Conservation (phyloP, 257 asterid species). For the Nemophila menziesii region DNA sequence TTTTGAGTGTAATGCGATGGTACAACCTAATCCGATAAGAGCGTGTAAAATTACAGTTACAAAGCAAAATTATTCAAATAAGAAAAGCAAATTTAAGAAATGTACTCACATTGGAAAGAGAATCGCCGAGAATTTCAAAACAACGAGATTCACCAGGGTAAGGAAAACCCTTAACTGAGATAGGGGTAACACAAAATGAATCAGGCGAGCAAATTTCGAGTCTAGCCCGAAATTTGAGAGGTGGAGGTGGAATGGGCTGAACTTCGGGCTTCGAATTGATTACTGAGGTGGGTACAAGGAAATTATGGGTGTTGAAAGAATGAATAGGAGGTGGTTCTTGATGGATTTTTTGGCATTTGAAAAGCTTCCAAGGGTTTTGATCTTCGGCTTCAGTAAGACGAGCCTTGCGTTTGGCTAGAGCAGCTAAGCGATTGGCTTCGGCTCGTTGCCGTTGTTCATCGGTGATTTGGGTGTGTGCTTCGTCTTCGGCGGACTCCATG, state of each 20-base stretch:
- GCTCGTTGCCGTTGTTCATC: slow-evolving; percentile 72
- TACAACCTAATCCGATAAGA: slow-evolving; percentile 44
- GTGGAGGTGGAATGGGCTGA: slow-evolving; percentile 8
- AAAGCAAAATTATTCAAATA: slow-evolving; percentile 4
- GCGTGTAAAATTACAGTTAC: slow-evolving; percentile 3
- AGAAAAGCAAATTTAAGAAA: not conserved
- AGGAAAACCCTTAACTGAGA: slow-evolving; percentile 34
- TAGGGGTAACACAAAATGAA: slow-evolving; percentile 62
- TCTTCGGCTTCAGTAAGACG: slow-evolving; percentile 8
- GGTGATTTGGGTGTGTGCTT: slow-evolving; percentile 34
- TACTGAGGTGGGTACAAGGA: slow-evolving; percentile 9
- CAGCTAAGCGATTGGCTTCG: slow-evolving; percentile 72
- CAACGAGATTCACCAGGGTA: slow-evolving; percentile 57
- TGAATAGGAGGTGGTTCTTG: slow-evolving; percentile 4
- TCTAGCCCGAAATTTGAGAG: slow-evolving; percentile 44
- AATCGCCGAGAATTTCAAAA: slow-evolving; percentile 38
- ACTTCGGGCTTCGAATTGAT: slow-evolving; percentile 10
- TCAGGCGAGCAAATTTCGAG: slow-evolving; percentile 79
- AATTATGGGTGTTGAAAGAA: slow-evolving; percentile 3
- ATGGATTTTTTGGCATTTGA: slow-evolving; percentile 60
- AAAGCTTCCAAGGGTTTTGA: slow-evolving; percentile 27
- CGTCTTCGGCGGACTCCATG: not conserved
- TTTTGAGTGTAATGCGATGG: slow-evolving; percentile 76
- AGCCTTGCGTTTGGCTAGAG: slow-evolving; percentile 84
- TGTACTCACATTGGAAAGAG: slow-evolving; percentile 49